A percentile compares a stretch with the other conserved stretches of the same genome.
Conservation (phyloP, 1,284 basidiomycete genomes). For the Prillingera fragicola region DNA sequence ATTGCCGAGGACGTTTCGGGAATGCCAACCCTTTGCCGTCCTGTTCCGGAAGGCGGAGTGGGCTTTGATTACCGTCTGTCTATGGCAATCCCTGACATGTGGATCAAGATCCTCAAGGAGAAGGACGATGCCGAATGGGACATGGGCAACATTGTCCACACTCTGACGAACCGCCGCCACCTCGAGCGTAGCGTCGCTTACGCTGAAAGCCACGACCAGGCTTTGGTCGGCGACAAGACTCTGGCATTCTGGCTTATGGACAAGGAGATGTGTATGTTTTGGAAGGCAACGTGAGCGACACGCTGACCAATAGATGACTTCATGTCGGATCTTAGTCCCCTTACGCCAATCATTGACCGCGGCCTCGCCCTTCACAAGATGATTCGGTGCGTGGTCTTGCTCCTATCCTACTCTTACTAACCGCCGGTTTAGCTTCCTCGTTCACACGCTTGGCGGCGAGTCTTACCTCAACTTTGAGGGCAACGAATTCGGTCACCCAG, state of each 20-base stretch:
- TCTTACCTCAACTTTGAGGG: conserved; percentile 98
- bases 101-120: conserved; percentile 98
- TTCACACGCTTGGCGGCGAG: conserved; percentile 89
- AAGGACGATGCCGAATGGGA: conserved; percentile 83
- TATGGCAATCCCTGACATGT: conserved; percentile 99
- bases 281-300: not conserved
- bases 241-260: conserved; percentile 99
- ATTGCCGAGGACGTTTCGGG: conserved; percentile 96
- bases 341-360: conserved; percentile 82
- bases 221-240: conserved; percentile 96
- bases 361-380: conserved; percentile 93
- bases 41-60: conserved; percentile 75
- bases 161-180: conserved; percentile 81
- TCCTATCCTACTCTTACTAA: conserved; percentile 13
- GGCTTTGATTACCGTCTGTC: conserved; percentile 97
- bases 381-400: conserved; percentile 67
- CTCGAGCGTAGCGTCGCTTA: conserved; percentile 91
- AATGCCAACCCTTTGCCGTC: conserved; percentile 88
- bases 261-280: conserved; percentile 95
- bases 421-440: conserved; percentile 61
- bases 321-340: conserved; percentile 84
- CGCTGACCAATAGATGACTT: conserved; percentile 63
- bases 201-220: conserved; percentile 95
- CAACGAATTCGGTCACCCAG: conserved; percentile 96
- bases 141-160: conserved; percentile 78